Percentiles rank a stretch among this genome's conserved stretches.
Evolutionary conservation across 768 basidiomycete genomes (phyloP).

Genomic region (Tylopilus subfusipes): DNA sequence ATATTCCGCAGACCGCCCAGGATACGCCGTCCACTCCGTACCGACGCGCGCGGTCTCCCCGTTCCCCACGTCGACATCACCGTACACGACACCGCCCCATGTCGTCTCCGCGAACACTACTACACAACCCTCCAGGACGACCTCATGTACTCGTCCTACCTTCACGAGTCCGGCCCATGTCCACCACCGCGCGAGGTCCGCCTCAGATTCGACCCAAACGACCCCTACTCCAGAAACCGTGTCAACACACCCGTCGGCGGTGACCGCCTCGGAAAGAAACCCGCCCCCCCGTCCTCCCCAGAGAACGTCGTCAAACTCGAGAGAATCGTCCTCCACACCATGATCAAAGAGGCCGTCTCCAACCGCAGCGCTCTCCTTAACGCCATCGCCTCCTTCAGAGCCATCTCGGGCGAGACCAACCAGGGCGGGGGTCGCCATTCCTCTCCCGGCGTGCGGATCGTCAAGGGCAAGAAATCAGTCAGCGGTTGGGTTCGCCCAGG

Average conservation of each 20-base stretch:
- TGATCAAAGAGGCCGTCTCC: conserved; percentile 74
- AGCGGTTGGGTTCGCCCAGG: conserved; percentile 83
- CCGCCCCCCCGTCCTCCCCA: conserved; percentile 60
- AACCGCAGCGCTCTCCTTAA: conserved; percentile 73
- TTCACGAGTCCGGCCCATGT: conserved; percentile 60
- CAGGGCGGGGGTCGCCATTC: conserved; percentile 69
- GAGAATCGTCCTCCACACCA: conserved; percentile 79
- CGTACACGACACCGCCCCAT: conserved; percentile 66
- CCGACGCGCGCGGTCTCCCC: conserved; percentile 61
- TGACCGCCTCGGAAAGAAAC: conserved; percentile 60
- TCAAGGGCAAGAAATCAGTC: conserved; percentile 61
- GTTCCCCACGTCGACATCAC: conserved; percentile 64
- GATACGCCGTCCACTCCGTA: conserved; percentile 42
- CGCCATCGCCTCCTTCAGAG: conserved; percentile 84
- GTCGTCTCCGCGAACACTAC: conserved; percentile 83
- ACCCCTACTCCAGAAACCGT: conserved; percentile 82
- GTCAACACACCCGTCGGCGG: conserved; percentile 75
- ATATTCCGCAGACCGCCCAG: conserved; percentile 55
- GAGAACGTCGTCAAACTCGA: conserved; percentile 75
- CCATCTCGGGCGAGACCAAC: conserved; percentile 79
- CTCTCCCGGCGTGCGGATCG: conserved; percentile 75
- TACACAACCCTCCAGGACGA: conserved; percentile 76
- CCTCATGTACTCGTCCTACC: conserved; percentile 93
- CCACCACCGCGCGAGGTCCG: conserved; percentile 56
- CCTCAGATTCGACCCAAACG: conserved; percentile 66